phyloP scores from a whole-genome alignment of 75 land plant genomes.

The Ceratopteris richardii region DNA sequence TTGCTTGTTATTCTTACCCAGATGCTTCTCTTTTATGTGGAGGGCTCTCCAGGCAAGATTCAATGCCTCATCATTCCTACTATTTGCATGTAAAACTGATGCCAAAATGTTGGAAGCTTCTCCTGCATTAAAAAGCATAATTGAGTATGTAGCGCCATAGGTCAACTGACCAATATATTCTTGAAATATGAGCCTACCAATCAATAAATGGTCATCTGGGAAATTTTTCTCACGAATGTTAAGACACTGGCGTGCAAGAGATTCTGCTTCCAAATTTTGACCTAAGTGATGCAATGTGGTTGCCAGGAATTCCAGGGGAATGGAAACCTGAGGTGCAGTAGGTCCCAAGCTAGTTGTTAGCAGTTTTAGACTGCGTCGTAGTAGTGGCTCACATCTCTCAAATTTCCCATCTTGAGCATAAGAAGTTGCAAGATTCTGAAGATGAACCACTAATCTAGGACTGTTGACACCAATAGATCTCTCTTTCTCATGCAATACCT shows the following conservation, averaged over 20 bases:
- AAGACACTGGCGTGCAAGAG: conserved; percentile 54
- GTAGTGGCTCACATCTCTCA: conserved; percentile 56
- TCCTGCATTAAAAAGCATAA: conserved; percentile 36
- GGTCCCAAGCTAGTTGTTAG: conserved; percentile 39
- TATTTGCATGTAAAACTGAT: conserved; percentile 45
- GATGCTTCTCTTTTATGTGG: conserved; percentile 62
- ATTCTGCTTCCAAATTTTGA: conserved; percentile 62
- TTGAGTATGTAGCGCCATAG: background rate
- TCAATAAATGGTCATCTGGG: conserved; percentile 49
- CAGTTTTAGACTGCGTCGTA: conserved; percentile 48
- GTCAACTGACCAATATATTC: background rate
- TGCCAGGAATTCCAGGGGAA: conserved; percentile 67
- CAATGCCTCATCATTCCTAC: conserved; percentile 36
- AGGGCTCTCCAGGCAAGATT: conserved; percentile 47
- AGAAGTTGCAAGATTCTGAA: conserved; percentile 73
- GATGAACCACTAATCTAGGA: conserved; percentile 53
- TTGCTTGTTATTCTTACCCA: conserved; percentile 59
- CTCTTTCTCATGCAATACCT: conserved; percentile 56
- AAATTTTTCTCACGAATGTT: conserved; percentile 59
- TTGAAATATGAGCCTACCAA: conserved; percentile 33
- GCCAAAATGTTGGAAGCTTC: conserved; percentile 78
- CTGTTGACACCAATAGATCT: conserved; percentile 50
- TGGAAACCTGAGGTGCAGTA: conserved; percentile 60
- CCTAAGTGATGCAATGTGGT: conserved; percentile 50
- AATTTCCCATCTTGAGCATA: conserved; percentile 56